These are phyloP conservation scores for Euphorbia tirucalli DNA, from an alignment of 345 rosid genomes.

Conservation along the genomic window DNA sequence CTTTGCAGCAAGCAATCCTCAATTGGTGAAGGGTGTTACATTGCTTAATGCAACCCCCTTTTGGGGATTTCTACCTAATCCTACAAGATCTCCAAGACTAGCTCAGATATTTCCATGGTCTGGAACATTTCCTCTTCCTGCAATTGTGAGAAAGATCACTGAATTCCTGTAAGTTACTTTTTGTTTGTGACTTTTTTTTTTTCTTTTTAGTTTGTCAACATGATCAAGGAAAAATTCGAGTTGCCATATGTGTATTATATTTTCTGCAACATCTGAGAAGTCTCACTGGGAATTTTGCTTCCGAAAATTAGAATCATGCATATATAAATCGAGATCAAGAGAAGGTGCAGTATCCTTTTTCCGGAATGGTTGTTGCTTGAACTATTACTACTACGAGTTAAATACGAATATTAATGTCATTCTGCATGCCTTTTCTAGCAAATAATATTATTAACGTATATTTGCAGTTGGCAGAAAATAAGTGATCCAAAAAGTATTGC, in stretches of 20 bases:
- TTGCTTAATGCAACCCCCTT: constrained; percentile 96
- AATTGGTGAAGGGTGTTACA: constrained; percentile 83
- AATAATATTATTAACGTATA: not conserved
- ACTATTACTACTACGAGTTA: not conserved
- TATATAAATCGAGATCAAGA: not conserved
- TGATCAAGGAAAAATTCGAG: not conserved
- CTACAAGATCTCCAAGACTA: constrained; percentile 60
- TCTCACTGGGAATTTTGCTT: not conserved
- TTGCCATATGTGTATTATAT: not conserved
- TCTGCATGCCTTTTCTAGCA: not conserved
- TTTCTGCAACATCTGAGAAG: not conserved
- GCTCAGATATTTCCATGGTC: constrained; percentile 82
- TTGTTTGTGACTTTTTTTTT: not conserved
- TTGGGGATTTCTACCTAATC: constrained; percentile 96
- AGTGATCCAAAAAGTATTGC: constrained; percentile 84
- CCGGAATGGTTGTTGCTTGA: not conserved
- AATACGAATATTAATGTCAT: not conserved
- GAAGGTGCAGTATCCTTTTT: not conserved
- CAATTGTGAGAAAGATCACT: constrained; percentile 64
- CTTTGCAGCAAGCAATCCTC: constrained; percentile 82
- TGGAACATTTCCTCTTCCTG: constrained; percentile 90
- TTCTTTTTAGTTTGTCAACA: constrained; percentile 1
- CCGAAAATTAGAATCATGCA: not conserved
- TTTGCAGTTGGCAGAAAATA: constrained; percentile 81
- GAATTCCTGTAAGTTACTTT: constrained; percentile 61